phyloP scores from a whole-genome alignment of 208 protist genomes.

The Leishmania aethiopica region DNA sequence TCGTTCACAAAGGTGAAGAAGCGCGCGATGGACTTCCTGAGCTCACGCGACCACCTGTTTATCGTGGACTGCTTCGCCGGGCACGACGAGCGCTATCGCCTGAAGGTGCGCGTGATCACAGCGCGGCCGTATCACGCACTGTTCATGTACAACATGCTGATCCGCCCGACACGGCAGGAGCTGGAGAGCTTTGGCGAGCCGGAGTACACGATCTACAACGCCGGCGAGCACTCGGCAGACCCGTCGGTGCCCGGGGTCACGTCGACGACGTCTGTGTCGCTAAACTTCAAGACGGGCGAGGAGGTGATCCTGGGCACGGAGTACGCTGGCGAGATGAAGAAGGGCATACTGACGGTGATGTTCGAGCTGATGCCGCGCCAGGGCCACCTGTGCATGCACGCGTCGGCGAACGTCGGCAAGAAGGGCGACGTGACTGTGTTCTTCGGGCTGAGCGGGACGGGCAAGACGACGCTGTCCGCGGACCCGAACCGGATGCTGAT shows the following conservation, averaged over 20 bases:
- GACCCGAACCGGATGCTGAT: constrained; percentile 88
- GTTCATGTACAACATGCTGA: constrained; percentile 98
- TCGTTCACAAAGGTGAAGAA: constrained; percentile 93
- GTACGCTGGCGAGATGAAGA: constrained; percentile 99
- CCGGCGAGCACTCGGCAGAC: constrained; percentile 91
- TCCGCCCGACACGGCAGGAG: constrained; percentile 91
- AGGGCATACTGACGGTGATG: constrained; percentile 97
- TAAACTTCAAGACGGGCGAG: constrained; percentile 88
- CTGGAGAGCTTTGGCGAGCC: constrained; percentile 93
- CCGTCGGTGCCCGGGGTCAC: constrained; percentile 86
- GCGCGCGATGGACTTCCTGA: constrained; percentile 92
- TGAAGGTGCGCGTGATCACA: constrained; percentile 95
- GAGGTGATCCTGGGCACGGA: constrained; percentile 96
- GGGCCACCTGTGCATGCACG: constrained; percentile 94
- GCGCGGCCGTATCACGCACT: constrained; percentile 95
- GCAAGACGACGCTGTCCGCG: constrained; percentile 94
- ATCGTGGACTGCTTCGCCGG: constrained; percentile 95
- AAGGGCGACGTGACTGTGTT: constrained; percentile 84
- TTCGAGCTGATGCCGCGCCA: constrained; percentile 95
- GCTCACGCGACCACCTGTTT: constrained; percentile 91
- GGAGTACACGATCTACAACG: constrained; percentile 96
- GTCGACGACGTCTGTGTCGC: constrained; percentile 67
- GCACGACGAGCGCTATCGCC: constrained; percentile 90
- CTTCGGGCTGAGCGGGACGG: constrained; percentile 93
- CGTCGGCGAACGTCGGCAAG: constrained; percentile 89